phyloP scores from a whole-genome alignment of 1,284 basidiomycete genomes.

The Tausonia pullulans region DNA sequence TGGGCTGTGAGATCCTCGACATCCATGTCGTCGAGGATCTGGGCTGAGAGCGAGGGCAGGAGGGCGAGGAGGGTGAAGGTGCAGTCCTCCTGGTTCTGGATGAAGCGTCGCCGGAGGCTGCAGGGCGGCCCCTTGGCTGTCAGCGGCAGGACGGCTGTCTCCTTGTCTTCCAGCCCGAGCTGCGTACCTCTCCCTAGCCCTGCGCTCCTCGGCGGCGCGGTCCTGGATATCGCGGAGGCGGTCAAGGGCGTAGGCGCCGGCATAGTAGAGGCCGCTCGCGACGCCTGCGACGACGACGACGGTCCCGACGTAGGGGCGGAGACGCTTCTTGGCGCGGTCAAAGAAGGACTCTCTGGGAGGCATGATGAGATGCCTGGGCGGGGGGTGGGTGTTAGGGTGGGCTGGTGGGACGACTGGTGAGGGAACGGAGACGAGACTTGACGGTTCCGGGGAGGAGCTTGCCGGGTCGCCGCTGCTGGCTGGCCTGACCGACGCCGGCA shows the following conservation, averaged over 20 bases:
- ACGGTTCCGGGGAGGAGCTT: too few species aligned
- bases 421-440: too few species aligned
- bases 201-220: constrained; percentile 49
- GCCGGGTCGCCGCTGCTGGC: too few species aligned
- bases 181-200: constrained; percentile 63
- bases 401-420: too few species aligned
- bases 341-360: not conserved
- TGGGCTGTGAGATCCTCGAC: constrained; percentile 67
- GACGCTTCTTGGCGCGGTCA: constrained; percentile 1
- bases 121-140: not conserved
- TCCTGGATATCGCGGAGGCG: constrained; percentile 61
- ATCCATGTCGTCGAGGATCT: constrained; percentile 65
- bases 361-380: too few species aligned
- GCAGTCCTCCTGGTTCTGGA: constrained; percentile 69
- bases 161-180: not conserved
- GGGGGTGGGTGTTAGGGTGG: too few species aligned
- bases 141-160: not conserved
- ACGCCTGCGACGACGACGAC: constrained; percentile 32
- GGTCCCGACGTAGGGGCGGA: constrained; percentile 3
- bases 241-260: constrained; percentile 52
- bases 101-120: constrained; percentile 65
- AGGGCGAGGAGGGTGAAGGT: constrained; percentile 70
- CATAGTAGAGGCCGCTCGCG: constrained; percentile 54
- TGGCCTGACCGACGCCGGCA: too few species aligned
- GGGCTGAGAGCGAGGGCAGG: constrained; percentile 60